Percentiles rank a stretch among this genome's conserved stretches.
phyloP scores from a whole-genome alignment of 495 filamentous ascomycete species.

The Aspergillus ostianus region DNA sequence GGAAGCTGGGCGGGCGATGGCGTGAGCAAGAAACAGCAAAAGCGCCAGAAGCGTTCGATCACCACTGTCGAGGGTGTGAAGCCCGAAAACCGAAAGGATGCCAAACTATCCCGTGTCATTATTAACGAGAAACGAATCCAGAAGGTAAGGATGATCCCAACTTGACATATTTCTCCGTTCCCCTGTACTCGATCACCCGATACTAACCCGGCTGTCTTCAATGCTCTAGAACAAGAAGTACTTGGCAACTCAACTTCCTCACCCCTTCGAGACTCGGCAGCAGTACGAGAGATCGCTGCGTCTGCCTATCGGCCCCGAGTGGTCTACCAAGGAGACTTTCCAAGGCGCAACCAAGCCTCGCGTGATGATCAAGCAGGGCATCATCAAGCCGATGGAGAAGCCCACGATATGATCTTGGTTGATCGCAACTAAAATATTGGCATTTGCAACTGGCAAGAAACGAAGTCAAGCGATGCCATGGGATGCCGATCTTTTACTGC shows the following conservation, averaged over 20 bases:
- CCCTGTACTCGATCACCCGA: slow-evolving; percentile 1
- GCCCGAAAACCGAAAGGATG: slow-evolving; percentile 74
- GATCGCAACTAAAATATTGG: background rate
- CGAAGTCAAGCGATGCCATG: background rate
- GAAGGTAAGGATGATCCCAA: slow-evolving; percentile 60
- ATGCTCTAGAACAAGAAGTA: slow-evolving; percentile 74
- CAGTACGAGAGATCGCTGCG: slow-evolving; percentile 91
- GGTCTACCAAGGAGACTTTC: slow-evolving; percentile 90
- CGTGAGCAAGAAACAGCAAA: slow-evolving; percentile 62
- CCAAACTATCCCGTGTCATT: slow-evolving; percentile 77
- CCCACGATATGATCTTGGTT: slow-evolving; percentile 53
- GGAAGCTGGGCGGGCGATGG: slow-evolving; percentile 86
- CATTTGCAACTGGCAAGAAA: background rate
- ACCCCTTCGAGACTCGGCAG: slow-evolving; percentile 77
- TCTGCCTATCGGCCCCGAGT: slow-evolving; percentile 88
- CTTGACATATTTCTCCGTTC: background rate
- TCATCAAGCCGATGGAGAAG: slow-evolving; percentile 85
- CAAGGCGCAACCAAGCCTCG: slow-evolving; percentile 87
- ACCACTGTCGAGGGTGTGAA: slow-evolving; percentile 76
- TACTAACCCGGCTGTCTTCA: slow-evolving; percentile 28
- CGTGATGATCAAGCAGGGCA: slow-evolving; percentile 86
- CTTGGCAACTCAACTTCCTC: slow-evolving; percentile 75
- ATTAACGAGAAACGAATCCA: slow-evolving; percentile 89
- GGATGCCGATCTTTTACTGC: background rate
- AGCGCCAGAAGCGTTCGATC: slow-evolving; percentile 58